phyloP scores from a whole-genome alignment of 75 land plant genomes.

The Sequoia sempervirens region DNA sequence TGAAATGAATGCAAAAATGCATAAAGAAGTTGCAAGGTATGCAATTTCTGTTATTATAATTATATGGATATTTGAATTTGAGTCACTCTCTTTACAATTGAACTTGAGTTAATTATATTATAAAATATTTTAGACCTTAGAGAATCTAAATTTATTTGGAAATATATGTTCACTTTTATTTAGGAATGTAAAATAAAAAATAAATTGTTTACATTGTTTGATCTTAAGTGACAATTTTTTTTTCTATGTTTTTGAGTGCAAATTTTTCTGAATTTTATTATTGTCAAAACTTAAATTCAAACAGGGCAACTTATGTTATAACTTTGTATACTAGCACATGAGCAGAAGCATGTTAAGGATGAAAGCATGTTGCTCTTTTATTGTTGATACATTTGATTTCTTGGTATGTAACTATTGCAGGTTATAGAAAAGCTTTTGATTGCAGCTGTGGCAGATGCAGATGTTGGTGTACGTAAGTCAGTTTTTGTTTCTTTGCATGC shows the following conservation, averaged over 20 bases:
- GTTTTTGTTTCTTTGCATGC: constrained; percentile 70
- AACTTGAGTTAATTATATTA: no score
- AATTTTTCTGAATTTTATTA: not conserved
- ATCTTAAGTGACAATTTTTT: not conserved
- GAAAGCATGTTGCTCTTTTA: not conserved
- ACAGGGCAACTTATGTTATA: not conserved
- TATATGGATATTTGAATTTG: no score
- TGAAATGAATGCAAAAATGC: no score
- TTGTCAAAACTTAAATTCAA: not conserved
- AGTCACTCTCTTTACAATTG: no score
- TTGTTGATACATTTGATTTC: not conserved
- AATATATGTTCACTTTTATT: no score
- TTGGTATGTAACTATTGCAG: constrained; percentile 34
- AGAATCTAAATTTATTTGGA: no score
- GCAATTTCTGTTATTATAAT: no score
- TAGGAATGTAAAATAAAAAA: not conserved
- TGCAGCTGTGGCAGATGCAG: constrained; percentile 96
- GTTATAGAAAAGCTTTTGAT: constrained; percentile 93
- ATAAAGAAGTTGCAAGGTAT: no score
- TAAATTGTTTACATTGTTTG: not conserved
- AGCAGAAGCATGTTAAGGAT: not conserved
- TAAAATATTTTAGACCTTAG: no score
- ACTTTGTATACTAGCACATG: not conserved
- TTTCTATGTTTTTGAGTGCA: not conserved
- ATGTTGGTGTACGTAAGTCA: constrained; percentile 77